Percentiles rank a stretch among this genome's conserved stretches.
Conservation (phyloP, 2,329 filamentous ascomycete species). For the Lasiodiplodia sp. region DNA sequence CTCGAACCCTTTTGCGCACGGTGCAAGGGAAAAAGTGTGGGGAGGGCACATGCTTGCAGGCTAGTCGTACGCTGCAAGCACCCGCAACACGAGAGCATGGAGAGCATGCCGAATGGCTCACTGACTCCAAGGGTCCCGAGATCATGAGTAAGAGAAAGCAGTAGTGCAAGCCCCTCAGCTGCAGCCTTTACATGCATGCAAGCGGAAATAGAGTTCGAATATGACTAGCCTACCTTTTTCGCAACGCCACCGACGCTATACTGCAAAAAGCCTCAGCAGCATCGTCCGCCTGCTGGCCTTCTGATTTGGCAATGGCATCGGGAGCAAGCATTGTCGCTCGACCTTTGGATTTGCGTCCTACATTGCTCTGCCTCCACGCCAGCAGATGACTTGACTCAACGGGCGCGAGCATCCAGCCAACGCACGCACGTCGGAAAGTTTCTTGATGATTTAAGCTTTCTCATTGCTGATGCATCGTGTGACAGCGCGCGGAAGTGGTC, state of each 20-base stretch:
- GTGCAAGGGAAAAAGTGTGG: constrained; percentile 10
- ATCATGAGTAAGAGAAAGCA: constrained; percentile 13
- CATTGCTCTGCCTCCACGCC: not conserved
- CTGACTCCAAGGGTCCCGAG: constrained; percentile 12
- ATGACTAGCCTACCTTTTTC: constrained; percentile 22
- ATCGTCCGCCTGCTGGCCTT: not conserved
- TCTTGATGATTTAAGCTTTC: constrained; percentile 15
- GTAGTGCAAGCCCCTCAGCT: constrained; percentile 4
- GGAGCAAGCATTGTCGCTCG: not conserved
- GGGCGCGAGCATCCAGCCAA: not conserved
- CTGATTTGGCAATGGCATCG: not conserved
- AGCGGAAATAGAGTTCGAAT: constrained; percentile 24
- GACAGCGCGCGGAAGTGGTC: not conserved
- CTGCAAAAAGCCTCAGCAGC: not conserved
- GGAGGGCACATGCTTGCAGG: constrained; percentile 9
- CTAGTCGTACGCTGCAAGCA: constrained; percentile 20
- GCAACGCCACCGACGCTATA: constrained; percentile 19
- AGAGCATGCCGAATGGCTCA: constrained; percentile 9
- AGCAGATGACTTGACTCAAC: not conserved
- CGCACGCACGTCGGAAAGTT: constrained; percentile 18
- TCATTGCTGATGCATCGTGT: not conserved
- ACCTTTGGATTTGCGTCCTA: not conserved
- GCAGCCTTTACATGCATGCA: constrained; percentile 17
- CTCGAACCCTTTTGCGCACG: not conserved
- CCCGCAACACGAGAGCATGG: constrained; percentile 16